Evolutionary conservation across 2,329 filamentous ascomycete species (phyloP).

Genomic region (Conoideocrella luteorostrata): DNA sequence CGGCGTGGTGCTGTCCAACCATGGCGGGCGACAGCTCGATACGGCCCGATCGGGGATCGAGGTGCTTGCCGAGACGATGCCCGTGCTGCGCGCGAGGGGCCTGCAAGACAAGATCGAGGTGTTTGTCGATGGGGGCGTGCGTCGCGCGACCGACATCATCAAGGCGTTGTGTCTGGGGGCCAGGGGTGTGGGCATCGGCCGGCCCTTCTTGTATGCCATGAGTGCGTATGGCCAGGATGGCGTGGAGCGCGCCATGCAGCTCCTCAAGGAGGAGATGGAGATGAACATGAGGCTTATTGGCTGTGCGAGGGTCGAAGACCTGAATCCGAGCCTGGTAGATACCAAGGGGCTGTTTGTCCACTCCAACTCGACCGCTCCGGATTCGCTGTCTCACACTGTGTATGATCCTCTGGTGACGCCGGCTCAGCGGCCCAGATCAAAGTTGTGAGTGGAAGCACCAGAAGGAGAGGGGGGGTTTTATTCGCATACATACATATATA

Average conservation of each 20-base stretch:
- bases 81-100: conserved; percentile 67
- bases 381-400: conserved; percentile 40
- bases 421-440: conserved; percentile 44
- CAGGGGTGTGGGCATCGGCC: conserved; percentile 84
- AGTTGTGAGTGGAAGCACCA: conserved; percentile 33
- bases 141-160: conserved; percentile 86
- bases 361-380: conserved; percentile 40
- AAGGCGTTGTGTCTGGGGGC: conserved; percentile 93
- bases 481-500: neutral
- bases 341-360: conserved; percentile 58
- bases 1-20: conserved; percentile 90
- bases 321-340: conserved; percentile 78
- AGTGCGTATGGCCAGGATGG: conserved; percentile 80
- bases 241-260: conserved; percentile 85
- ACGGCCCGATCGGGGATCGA: conserved; percentile 86
- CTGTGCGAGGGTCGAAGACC: conserved; percentile 63
- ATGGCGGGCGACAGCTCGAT: conserved; percentile 90
- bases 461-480: neutral
- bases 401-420: conserved; percentile 51
- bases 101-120: conserved; percentile 76
- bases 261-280: conserved; percentile 93
- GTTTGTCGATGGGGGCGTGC: conserved; percentile 84
- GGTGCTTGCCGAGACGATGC: conserved; percentile 89
- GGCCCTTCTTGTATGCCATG: conserved; percentile 96
- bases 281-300: conserved; percentile 98